These are phyloP conservation scores for Nicotiana undulata DNA, from an alignment of 257 asterid species.

Conservation along the genomic window DNA sequence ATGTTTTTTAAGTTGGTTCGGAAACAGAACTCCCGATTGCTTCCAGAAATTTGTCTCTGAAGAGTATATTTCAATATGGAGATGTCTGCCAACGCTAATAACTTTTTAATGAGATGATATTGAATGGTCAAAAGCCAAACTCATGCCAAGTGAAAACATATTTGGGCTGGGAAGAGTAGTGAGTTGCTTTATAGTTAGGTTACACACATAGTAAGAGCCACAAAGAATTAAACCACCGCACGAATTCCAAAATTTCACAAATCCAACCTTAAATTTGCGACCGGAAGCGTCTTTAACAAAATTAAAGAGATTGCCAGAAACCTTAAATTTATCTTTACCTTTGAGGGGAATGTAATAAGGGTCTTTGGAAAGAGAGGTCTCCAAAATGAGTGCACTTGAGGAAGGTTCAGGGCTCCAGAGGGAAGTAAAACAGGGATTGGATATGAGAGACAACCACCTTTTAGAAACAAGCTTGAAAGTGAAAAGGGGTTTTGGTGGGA, in stretches of 20 bases:
- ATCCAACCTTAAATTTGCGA: not conserved
- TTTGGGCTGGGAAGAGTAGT: no score
- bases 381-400: no score
- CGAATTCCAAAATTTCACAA: no score
- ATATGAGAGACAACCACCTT: not conserved
- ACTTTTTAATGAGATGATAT: not conserved
- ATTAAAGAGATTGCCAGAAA: not conserved
- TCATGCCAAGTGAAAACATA: not conserved
- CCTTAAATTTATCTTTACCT: not conserved
- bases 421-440: not conserved
- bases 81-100: not conserved
- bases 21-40: not conserved
- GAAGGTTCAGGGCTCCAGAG: no score
- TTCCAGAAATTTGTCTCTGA: not conserved
- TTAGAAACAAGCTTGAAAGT: not conserved
- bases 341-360: not conserved
- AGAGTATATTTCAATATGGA: not conserved
- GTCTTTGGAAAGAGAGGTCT: no score
- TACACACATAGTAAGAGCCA: not conserved
- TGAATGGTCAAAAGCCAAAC: not conserved
- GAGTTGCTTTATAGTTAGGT: not conserved
- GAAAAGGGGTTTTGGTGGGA: not conserved
- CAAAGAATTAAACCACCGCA: not conserved
- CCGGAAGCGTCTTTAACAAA: not conserved
- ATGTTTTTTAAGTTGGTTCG: not conserved